These are phyloP conservation scores for Cordyceps pruinosa DNA, from an alignment of 2,329 filamentous ascomycete genomes.

Conservation along the genomic window DNA sequence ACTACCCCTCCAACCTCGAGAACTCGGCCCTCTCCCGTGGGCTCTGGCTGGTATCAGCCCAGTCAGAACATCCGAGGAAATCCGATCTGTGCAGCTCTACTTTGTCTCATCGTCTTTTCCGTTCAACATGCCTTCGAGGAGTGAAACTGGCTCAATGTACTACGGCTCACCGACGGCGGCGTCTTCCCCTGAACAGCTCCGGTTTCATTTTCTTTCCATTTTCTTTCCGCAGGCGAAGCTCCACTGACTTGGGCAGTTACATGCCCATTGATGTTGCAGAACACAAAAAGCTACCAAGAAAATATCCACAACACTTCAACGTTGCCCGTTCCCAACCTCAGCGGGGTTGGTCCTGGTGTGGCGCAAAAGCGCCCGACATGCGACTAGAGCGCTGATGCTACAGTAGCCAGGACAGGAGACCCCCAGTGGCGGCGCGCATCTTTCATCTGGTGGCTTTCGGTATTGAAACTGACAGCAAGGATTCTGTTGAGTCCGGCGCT, in stretches of 20 bases:
- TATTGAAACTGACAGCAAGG: background rate
- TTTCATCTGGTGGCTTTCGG: background rate
- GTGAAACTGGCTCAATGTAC: no score
- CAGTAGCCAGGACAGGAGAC: background rate
- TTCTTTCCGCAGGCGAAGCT: background rate
- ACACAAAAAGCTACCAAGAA: background rate
- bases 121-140: background rate
- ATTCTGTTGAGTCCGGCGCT: background rate
- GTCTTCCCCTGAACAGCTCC: background rate
- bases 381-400: background rate
- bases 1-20: background rate
- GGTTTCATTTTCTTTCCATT: background rate
- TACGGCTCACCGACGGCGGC: background rate
- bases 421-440: background rate
- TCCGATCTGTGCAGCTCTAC: no score
- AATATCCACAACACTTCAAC: constrained; percentile 9
- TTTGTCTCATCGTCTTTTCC: background rate
- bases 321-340: constrained; percentile 2
- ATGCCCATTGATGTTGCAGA: background rate
- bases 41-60: no score
- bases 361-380: background rate
- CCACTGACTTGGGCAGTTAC: background rate
- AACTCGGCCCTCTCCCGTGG: background rate
- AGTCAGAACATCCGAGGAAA: no score
- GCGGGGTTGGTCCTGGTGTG: background rate